Base-by-base conservation (phyloP, 2,329 filamentous ascomycete genomes). In the Calonectria hongkongensis region DNA sequence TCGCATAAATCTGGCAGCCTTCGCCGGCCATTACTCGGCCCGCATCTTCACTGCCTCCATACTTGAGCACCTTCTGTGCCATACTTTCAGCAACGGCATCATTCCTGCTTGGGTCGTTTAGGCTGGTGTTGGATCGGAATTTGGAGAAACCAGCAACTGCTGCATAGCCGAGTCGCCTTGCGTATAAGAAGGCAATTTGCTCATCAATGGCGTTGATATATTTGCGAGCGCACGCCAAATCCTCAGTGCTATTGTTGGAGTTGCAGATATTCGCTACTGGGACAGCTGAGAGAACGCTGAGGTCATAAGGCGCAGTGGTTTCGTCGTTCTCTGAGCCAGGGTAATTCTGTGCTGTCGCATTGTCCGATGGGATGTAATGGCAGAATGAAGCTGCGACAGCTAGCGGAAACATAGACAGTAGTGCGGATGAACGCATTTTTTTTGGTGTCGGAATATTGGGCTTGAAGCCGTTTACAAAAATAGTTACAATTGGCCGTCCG, bases 151-250 rank as follows among this genome's bases (percentile, higher is more conserved):
- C 74, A 3, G 75, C 75, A 1, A 76, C 67, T 3, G 73, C 75
- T 8, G 75, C 74, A 0, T 76, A 76, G 2, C 70, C 74, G 3
- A 76, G 54, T 0, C 75, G 70, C 0, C 75, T 73, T 2, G 75
- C 73, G 30, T 76, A 76, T 2, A 76, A 13, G 7, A 70, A 76
- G 21, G 69, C 68, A 21, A 76, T 28, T 36, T 76, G 75, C 56
- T 76, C 74, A 15, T 76, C 73, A 4, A 76, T 76, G 4, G 64
- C 68, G 47, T 76, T 68, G 9, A 76, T 76, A 9, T 73, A 76
- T 16, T n/a, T 58, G 28, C 74, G 68, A 6, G 75, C 75, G n/a
- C 74, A 76, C 0, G 54, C 45, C 2, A 56, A 28, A 16, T 70
- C 54, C 47, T 39, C 18, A 2, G 56, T 69, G 2, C 64, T 47